These are phyloP conservation scores for Lonicera japonica DNA, from an alignment of 129 eudicot genomes.

Conservation along the genomic window DNA sequence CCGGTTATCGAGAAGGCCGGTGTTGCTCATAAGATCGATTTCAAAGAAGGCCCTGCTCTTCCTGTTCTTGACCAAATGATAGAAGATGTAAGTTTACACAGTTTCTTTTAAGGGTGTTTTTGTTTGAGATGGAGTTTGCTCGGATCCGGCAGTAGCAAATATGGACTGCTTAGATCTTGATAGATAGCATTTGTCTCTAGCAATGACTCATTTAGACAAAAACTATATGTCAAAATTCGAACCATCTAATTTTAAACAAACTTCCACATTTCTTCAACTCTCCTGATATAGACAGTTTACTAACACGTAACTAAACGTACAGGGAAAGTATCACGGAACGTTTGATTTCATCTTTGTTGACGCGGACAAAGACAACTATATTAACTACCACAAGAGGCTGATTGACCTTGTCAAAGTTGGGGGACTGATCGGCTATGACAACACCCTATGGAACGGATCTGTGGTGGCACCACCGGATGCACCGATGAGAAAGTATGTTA, in stretches of 20 bases:
- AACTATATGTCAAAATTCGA: too few relatives aligned
- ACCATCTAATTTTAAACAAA: neutral
- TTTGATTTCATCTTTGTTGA: slow-evolving; percentile 33
- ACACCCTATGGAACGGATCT: slow-evolving; percentile 28
- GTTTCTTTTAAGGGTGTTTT: neutral
- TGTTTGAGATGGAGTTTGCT: neutral
- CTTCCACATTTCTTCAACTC: neutral
- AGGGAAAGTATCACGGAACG: slow-evolving; percentile 21
- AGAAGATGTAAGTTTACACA: slow-evolving; percentile 7
- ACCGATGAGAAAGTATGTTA: slow-evolving; percentile 19
- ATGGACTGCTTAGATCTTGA: neutral
- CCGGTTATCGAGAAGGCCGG: slow-evolving; percentile 25
- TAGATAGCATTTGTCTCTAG: too few relatives aligned
- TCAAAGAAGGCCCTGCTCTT: slow-evolving; percentile 25
- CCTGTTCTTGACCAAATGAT: slow-evolving; percentile 16
- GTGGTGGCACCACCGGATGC: slow-evolving; percentile 17
- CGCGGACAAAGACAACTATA: slow-evolving; percentile 33
- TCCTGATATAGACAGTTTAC: neutral
- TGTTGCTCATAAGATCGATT: slow-evolving; percentile 26
- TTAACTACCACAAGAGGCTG: slow-evolving; percentile 30
- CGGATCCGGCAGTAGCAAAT: neutral
- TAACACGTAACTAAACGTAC: neutral
- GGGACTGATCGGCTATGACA: slow-evolving; percentile 32
- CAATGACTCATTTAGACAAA: neutral
- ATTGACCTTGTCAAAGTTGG: slow-evolving; percentile 26